Evolutionary conservation across 2,329 filamentous ascomycete species (phyloP), one percentile per base, ranked within the genome.

Genomic region (Ceratocystis destructans): DNA sequence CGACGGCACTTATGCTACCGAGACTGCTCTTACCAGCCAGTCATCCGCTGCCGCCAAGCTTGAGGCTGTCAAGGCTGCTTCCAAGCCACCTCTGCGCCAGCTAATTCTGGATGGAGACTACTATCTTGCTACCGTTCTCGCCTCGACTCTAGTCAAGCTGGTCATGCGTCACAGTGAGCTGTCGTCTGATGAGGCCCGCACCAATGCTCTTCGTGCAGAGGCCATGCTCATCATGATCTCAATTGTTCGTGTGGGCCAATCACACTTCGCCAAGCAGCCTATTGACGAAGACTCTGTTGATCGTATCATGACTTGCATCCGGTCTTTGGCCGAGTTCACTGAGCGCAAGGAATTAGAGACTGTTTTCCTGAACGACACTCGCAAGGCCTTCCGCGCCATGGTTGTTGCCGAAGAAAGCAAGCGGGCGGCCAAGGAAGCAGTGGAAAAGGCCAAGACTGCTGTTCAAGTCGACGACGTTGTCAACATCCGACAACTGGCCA

Each of bases 201-300:
- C 93, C 37, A 99, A 99, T 72, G 92, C 93, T 37, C 83, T 99
- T 31, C 88, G 90, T 62, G 94, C 94, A 2, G 94, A 99, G 76
- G 94, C 94, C 57, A 99, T 99, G 94, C 83, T 99, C 64, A 97
- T 99, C 74, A 96, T 97, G 92, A 96, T 99, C 71, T 97, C 94
- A 4, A 95, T 99, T 71, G 90, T 99, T 70, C 91, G 94, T 62
- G 94, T 96, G 68, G 94, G 94, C 50, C 94, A 99, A 77, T 97
- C 93, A n/a, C 90, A 96, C 70, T 99, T 99, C 71, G 94, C 96
- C 73, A 97, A 97, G 79, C 88, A 90, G 1, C 89, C 91, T 1
- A 97, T 99, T 70, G 94, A 99, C 69, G 94, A 99, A 75, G 94
- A 99, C 75, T 96, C 94, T 0, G 84, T 97, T n/a, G 94, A 99